Conservation (phyloP, 1,284 basidiomycete genomes). For the Moesziomyces sp. region DNA sequence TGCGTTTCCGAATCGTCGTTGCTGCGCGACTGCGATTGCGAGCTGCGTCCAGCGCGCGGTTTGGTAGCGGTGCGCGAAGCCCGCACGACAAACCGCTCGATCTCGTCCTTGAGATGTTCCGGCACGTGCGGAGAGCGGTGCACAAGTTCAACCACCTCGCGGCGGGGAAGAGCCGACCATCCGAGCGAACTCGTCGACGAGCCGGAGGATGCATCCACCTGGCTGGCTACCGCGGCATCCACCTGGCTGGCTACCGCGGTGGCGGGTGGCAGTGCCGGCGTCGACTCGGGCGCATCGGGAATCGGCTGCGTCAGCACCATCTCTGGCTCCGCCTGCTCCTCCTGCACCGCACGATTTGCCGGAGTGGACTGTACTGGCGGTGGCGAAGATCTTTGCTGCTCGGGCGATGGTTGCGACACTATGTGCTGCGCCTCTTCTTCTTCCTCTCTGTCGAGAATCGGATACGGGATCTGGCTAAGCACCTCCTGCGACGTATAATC, state of each 20-base stretch:
- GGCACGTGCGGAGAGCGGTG: constrained; percentile 37
- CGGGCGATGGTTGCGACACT: constrained; percentile 9
- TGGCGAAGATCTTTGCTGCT: background rate
- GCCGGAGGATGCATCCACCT: background rate
- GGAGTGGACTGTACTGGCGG: constrained; percentile 28
- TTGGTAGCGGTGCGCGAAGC: constrained; percentile 16
- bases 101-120: constrained; percentile 33
- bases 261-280: constrained; percentile 15
- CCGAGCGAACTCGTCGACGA: constrained; percentile 14
- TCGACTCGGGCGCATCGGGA: constrained; percentile 12
- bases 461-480: constrained; percentile 32
- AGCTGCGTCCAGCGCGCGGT: background rate
- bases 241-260: background rate
- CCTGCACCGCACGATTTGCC: background rate
- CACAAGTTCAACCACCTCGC: constrained; percentile 26
- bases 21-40: background rate
- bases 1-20: constrained; percentile 45
- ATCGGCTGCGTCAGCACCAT: constrained; percentile 18
- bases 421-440: background rate
- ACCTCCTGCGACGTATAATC: constrained; percentile 25
- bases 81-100: constrained; percentile 35
- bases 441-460: constrained; percentile 1
- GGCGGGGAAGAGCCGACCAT: constrained; percentile 27
- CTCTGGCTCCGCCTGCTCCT: background rate
- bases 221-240: background rate